A percentile compares a stretch with the other conserved stretches of the same genome.
phyloP scores from a whole-genome alignment of 2,329 filamentous ascomycete species.

The Neocatenulostroma microsporum region DNA sequence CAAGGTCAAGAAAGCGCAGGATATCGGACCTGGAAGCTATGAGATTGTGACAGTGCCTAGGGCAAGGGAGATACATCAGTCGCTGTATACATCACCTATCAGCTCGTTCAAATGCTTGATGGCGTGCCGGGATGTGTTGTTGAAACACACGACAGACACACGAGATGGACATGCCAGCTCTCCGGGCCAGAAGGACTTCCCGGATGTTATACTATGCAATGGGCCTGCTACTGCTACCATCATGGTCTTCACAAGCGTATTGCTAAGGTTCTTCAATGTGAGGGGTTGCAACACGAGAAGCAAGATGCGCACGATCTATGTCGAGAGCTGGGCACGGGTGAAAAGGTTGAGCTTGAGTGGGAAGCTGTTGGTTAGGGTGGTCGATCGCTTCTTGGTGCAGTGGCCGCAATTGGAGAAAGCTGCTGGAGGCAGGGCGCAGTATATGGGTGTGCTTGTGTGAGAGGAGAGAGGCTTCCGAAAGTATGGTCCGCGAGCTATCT shows the following conservation, averaged over 20 bases:
- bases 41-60: conserved; percentile 63
- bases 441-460: conserved; percentile 34
- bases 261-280: conserved; percentile 48
- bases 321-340: conserved; percentile 89
- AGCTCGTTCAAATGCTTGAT: conserved; percentile 59
- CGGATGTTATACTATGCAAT: conserved; percentile 75
- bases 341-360: conserved; percentile 77
- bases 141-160: conserved; percentile 14
- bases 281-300: conserved; percentile 33
- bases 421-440: conserved; percentile 36
- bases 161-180: conserved; percentile 8
- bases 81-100: conserved; percentile 63
- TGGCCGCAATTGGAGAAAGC: conserved; percentile 55
- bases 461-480: no score
- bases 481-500: no score
- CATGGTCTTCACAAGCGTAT: conserved; percentile 51
- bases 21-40: conserved; percentile 39
- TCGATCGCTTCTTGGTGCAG: conserved; percentile 76
- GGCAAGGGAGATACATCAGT: conserved; percentile 75
- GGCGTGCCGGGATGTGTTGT: conserved; percentile 54
- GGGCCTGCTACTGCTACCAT: conserved; percentile 84
- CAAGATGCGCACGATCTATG: conserved; percentile 68
- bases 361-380: conserved; percentile 61
- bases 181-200: conserved; percentile 39
- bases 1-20: conserved; percentile 14